phyloP scores from a whole-genome alignment of 2,329 filamentous ascomycete genomes.

The Colletotrichum musae region DNA sequence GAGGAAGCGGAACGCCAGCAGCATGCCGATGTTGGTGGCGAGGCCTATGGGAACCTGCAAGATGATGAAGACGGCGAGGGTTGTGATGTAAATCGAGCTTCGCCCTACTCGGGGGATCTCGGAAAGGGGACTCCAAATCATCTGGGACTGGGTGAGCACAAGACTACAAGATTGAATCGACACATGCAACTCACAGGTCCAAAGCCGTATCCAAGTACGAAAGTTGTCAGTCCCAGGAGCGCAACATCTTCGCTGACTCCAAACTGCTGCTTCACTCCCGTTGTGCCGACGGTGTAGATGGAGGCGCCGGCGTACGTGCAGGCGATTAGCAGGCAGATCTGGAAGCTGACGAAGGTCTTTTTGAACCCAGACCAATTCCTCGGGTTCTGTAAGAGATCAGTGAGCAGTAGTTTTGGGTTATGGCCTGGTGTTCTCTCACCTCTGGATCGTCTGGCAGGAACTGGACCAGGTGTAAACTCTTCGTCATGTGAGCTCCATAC shows the following conservation, averaged over 20 bases:
- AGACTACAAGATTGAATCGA: not conserved
- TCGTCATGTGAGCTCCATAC: conserved; percentile 7
- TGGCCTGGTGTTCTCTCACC: not conserved
- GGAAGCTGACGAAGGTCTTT: conserved; percentile 78
- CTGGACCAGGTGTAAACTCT: conserved; percentile 27
- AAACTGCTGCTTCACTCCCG: conserved; percentile 74
- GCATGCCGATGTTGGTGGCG: conserved; percentile 39
- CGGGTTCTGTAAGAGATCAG: conserved; percentile 69
- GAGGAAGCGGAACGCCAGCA: conserved; percentile 43
- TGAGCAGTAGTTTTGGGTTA: too few species aligned
- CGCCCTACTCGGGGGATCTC: conserved; percentile 43
- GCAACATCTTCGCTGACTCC: conserved; percentile 79
- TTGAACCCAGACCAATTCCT: conserved; percentile 78
- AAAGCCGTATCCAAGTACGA: conserved; percentile 85
- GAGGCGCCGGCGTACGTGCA: conserved; percentile 53
- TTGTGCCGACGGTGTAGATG: conserved; percentile 83
- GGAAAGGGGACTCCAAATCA: conserved; percentile 42
- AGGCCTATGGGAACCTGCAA: conserved; percentile 37
- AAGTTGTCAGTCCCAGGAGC: conserved; percentile 80
- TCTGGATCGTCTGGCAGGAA: conserved; percentile 38
- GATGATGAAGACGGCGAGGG: conserved; percentile 40
- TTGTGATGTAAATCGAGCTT: conserved; percentile 40
- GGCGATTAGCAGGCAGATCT: conserved; percentile 57
- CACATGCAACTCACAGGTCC: conserved; percentile 56
- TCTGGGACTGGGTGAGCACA: conserved; percentile 3